Evolutionary conservation across 345 rosid species (phyloP).

Genomic region (Brassica carinata): DNA sequence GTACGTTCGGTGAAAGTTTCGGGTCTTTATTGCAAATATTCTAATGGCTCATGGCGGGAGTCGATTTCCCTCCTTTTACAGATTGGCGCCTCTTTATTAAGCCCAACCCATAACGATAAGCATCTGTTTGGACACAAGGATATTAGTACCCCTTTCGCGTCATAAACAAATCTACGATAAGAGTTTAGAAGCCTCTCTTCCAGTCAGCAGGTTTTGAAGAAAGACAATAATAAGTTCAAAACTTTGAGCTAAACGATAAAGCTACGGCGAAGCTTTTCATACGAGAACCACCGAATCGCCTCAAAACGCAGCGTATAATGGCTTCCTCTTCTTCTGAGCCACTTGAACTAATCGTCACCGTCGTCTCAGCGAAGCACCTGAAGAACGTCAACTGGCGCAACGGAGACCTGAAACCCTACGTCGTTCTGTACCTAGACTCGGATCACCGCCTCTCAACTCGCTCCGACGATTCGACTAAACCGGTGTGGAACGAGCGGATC

Average conservation of each 20-base stretch:
- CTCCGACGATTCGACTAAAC: slow-evolving; percentile 45
- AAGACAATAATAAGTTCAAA: not conserved
- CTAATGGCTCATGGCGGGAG: not conserved
- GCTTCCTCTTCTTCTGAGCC: slow-evolving; percentile 39
- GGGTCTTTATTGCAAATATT: slow-evolving; percentile 18
- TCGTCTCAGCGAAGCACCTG: slow-evolving; percentile 58
- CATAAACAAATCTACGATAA: not conserved
- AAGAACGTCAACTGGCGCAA: slow-evolving; percentile 73
- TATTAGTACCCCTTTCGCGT: not conserved
- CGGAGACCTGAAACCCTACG: slow-evolving; percentile 62
- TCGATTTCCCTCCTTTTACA: not conserved
- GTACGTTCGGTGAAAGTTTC: not conserved
- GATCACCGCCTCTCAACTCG: slow-evolving; percentile 53
- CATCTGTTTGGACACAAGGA: not conserved
- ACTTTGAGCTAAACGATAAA: not conserved
- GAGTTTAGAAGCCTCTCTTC: not conserved
- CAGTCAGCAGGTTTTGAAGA: not conserved
- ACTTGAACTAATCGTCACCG: slow-evolving; percentile 45
- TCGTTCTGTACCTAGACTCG: slow-evolving; percentile 53
- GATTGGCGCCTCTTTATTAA: not conserved
- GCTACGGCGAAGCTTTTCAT: not conserved
- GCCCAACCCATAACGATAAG: not conserved
- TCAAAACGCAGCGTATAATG: slow-evolving; percentile 41
- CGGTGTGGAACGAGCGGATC: slow-evolving; percentile 62
- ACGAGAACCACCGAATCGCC: slow-evolving; percentile 24